phyloP scores from a whole-genome alignment of 1,139 yeast species.

The Debaryomyces robertsiae region DNA sequence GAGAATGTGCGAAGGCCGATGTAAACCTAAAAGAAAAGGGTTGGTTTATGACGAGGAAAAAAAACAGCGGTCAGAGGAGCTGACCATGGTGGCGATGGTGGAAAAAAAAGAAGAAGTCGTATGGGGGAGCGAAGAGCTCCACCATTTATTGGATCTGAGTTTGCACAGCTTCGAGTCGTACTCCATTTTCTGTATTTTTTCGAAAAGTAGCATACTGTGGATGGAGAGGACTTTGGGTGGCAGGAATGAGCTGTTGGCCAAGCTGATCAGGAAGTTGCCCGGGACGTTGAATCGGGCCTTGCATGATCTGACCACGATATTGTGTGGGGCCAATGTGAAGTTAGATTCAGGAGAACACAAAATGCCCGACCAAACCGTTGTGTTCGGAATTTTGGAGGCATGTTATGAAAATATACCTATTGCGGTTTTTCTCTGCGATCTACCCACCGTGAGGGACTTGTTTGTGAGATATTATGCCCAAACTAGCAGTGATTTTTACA shows the following conservation, averaged over 20 bases:
- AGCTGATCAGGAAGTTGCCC: constrained; percentile 38
- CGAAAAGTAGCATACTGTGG: constrained; percentile 39
- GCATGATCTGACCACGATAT: not conserved
- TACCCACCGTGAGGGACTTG: constrained; percentile 19
- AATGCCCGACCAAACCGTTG: not conserved
- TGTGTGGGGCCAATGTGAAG: not conserved
- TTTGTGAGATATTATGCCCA: constrained; percentile 24
- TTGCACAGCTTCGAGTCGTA: constrained; percentile 40
- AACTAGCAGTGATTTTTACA: not conserved
- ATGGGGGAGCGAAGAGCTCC: not conserved
- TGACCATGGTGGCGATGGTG: not conserved
- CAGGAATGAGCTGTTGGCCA: constrained; percentile 22
- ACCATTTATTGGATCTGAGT: no score
- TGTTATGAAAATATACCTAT: not conserved
- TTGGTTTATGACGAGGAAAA: not conserved
- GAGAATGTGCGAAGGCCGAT: constrained; percentile 12
- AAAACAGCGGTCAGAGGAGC: no score
- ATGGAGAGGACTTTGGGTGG: constrained; percentile 31
- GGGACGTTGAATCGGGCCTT: constrained; percentile 13
- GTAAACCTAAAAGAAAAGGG: not conserved
- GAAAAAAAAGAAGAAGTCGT: not conserved
- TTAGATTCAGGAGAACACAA: not conserved
- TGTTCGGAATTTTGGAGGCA: constrained; percentile 2
- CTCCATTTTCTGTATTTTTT: constrained; percentile 40
- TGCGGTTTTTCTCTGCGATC: constrained; percentile 17